Evolutionary conservation across 371 early-diverging fungal species (phyloP).

Genomic region (Mucor velutinosus): DNA sequence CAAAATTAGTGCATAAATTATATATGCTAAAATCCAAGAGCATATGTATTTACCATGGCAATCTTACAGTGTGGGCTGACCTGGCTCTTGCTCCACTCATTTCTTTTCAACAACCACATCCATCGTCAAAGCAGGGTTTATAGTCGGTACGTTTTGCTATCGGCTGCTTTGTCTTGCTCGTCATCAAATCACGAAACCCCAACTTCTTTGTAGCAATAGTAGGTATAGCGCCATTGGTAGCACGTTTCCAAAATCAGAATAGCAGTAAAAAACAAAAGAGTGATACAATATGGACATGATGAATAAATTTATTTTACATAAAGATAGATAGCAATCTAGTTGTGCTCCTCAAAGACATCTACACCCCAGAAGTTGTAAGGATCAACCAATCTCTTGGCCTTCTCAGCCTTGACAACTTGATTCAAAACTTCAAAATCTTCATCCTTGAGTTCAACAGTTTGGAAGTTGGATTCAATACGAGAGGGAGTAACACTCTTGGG

Average conservation of each 20-base stretch:
- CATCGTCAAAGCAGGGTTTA: no score
- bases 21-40: neutral
- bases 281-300: neutral
- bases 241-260: neutral
- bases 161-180: no score
- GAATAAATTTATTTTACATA: constrained; percentile 2
- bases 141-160: no score
- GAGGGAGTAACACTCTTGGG: constrained; percentile 59
- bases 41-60: no score
- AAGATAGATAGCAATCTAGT: neutral
- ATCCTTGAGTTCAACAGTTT: constrained; percentile 33
- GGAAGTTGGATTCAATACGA: constrained; percentile 51
- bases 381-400: constrained; percentile 28
- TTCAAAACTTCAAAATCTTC: constrained; percentile 41
- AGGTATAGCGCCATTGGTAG: neutral
- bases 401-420: constrained; percentile 22
- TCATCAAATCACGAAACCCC: no score
- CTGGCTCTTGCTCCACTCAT: no score
- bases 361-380: constrained; percentile 36
- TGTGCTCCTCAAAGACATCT: constrained; percentile 38
- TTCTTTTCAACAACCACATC: no score
- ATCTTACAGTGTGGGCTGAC: no score
- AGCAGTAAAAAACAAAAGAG: neutral
- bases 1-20: neutral
- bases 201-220: neutral